Base-by-base conservation (phyloP, 140 eudicot genomes). In the Cichorium intybus region DNA sequence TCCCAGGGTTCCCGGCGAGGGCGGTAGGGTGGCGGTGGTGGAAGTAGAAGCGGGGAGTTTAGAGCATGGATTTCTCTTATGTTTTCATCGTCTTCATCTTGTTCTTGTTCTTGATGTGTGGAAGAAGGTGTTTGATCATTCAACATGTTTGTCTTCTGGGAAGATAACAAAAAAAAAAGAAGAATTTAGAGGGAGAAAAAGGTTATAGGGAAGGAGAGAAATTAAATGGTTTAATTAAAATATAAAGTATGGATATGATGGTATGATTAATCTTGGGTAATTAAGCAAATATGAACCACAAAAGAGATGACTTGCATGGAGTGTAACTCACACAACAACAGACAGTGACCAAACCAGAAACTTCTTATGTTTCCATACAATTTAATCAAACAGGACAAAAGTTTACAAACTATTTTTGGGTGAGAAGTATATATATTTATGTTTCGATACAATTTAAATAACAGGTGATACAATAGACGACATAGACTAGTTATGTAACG, bases 11-110 rank as follows among this genome's bases (percentile, higher is more conserved):
- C 60, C 9, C 28, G 59, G 24, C 24, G 77, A 10, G 21, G 82
- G 62, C 66, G 85, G 46, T 29, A 15, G 70, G 64, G 24, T 53
- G 83, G 24, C 9, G 80, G 80, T 62, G 82, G 68, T 50, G 62
- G 76, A 2, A 67, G 83, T 52, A 81, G 86, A 6, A 26, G 81
- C 6, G 91, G 84, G 41, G 96, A 80, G 23, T 77, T 75, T 56
- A 87, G 62, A 64, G 95, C 95, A 73, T 90, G 90, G 66, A 90
- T 87, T 69, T 90, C 97, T 62, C 97, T 69, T 4, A 82, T 74
- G 53, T 46, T 75, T 62, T 77, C 77, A 41, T 82, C 74, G 15
- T 81, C 73, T 22, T 79, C 57, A 27, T 49, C 37, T 20, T 45
- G 18, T 16, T 68, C 60, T 17, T 75, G 61, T 18, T 67, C 55